Evolutionary conservation across 768 basidiomycete species (phyloP).

Genomic region (Hericium coralloides): DNA sequence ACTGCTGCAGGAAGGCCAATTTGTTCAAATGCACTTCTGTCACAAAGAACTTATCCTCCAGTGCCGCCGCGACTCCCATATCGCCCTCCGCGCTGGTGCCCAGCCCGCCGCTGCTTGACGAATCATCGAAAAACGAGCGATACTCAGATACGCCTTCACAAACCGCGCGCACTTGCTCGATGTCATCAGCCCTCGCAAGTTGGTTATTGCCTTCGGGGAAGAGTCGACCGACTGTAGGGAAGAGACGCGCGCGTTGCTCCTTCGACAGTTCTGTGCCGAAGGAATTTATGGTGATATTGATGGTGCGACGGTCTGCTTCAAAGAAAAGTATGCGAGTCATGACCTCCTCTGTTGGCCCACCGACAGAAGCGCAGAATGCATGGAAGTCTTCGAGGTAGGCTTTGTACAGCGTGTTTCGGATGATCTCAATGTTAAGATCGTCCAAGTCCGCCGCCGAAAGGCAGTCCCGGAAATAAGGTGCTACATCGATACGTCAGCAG

Average conservation of each 20-base stretch:
- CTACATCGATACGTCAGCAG: conserved; percentile 26
- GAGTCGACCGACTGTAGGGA: conserved; percentile 87
- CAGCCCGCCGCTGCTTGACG: conserved; percentile 20
- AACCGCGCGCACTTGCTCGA: conserved; percentile 83
- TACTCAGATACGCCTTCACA: conserved; percentile 90
- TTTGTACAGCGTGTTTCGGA: conserved; percentile 98
- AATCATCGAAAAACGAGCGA: conserved; percentile 75
- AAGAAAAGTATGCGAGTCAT: conserved; percentile 92
- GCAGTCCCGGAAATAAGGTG: conserved; percentile 95
- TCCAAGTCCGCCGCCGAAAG: conserved; percentile 93
- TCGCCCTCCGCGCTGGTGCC: conserved; percentile 26
- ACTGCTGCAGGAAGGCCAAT: conserved; percentile 91
- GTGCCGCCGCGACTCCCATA: conserved; percentile 40
- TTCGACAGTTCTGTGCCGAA: conserved; percentile 93
- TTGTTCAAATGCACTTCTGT: conserved; percentile 94
- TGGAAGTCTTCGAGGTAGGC: conserved; percentile 98
- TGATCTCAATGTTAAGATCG: conserved; percentile 99
- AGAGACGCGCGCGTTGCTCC: conserved; percentile 89
- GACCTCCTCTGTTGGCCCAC: conserved; percentile 80
- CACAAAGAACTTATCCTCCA: conserved; percentile 94
- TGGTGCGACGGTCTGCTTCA: conserved; percentile 92
- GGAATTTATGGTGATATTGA: conserved; percentile 99
- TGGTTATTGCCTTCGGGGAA: conserved; percentile 95
- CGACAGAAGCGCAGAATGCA: conserved; percentile 68
- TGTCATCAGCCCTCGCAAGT: conserved; percentile 88